These are phyloP conservation scores for Aspergillus melleus DNA, from an alignment of 2,329 filamentous ascomycete species.

Conservation along the genomic window DNA sequence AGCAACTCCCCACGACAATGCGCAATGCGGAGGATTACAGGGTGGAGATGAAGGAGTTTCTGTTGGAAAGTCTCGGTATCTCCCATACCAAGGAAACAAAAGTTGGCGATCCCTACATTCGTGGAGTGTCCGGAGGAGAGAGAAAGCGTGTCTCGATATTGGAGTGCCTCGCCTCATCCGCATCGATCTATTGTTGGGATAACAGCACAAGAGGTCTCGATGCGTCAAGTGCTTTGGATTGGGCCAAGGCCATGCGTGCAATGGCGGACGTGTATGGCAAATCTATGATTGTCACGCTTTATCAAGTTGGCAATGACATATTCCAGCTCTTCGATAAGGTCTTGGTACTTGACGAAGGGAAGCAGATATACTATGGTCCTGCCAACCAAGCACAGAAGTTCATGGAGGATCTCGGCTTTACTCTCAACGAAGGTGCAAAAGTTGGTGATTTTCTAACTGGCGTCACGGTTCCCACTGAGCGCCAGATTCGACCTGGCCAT, in stretches of 20 bases:
- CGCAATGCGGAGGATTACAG: constrained; percentile 49
- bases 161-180: constrained; percentile 60
- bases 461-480: constrained; percentile 58
- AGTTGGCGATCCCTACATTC: constrained; percentile 65
- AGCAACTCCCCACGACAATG: constrained; percentile 47
- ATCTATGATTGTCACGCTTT: constrained; percentile 63
- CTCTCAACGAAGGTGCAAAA: constrained; percentile 61
- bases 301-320: constrained; percentile 70
- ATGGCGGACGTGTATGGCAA: constrained; percentile 64
- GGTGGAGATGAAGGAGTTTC: constrained; percentile 52
- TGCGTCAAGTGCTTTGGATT: constrained; percentile 64
- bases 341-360: constrained; percentile 65
- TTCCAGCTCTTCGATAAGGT: constrained; percentile 72
- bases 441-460: constrained; percentile 67
- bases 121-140: constrained; percentile 68
- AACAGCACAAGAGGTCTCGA: constrained; percentile 67
- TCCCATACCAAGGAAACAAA: constrained; percentile 63
- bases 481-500: constrained; percentile 45
- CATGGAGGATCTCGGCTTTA: constrained; percentile 65
- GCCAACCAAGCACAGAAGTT: constrained; percentile 60
- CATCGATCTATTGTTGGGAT: constrained; percentile 65
- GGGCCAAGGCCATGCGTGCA: constrained; percentile 59
- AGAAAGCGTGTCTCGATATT: constrained; percentile 69
- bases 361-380: constrained; percentile 66
- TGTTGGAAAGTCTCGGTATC: constrained; percentile 60